phyloP scores from a whole-genome alignment of 768 basidiomycete species.

The Melanogaster broomeanus region DNA sequence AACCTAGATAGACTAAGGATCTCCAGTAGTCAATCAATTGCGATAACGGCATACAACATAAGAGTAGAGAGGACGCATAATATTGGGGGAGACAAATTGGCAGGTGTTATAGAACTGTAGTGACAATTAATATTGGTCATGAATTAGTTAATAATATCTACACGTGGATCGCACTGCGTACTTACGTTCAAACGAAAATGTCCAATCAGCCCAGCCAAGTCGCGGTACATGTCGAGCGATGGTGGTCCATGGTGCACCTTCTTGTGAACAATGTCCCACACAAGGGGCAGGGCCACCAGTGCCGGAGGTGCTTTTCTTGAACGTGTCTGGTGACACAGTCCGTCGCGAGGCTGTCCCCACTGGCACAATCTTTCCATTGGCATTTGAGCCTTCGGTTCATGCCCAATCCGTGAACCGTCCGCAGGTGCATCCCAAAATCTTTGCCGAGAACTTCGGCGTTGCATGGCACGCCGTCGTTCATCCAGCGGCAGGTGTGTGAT shows the following conservation, averaged over 20 bases:
- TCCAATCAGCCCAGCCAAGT: not conserved
- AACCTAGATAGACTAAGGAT: no score
- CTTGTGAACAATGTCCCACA: conserved; percentile 22
- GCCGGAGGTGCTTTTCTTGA: conserved; percentile 23
- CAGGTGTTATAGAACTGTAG: no score
- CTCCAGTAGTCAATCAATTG: no score
- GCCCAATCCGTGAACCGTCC: conserved; percentile 5
- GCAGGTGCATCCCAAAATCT: conserved; percentile 20
- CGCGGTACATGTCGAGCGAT: conserved; percentile 10
- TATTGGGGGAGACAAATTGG: not conserved
- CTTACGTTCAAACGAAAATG: conserved; percentile 3
- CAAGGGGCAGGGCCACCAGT: conserved; percentile 22
- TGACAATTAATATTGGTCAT: conserved; percentile 1
- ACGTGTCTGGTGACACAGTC: conserved; percentile 22
- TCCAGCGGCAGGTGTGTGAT: conserved; percentile 13
- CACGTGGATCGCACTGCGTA: not conserved
- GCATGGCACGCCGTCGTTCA: conserved; percentile 8
- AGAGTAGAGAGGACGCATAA: no score
- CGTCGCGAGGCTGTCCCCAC: conserved; percentile 12
- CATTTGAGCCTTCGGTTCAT: conserved; percentile 7
- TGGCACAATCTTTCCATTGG: conserved; percentile 19
- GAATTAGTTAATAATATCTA: not conserved
- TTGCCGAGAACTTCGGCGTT: conserved; percentile 7
- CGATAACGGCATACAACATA: no score
- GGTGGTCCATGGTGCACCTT: conserved; percentile 14